Percentiles rank a stretch among this genome's conserved stretches.
phyloP scores from a whole-genome alignment of 2,329 filamentous ascomycete genomes.

The Claviceps pazoutovae region DNA sequence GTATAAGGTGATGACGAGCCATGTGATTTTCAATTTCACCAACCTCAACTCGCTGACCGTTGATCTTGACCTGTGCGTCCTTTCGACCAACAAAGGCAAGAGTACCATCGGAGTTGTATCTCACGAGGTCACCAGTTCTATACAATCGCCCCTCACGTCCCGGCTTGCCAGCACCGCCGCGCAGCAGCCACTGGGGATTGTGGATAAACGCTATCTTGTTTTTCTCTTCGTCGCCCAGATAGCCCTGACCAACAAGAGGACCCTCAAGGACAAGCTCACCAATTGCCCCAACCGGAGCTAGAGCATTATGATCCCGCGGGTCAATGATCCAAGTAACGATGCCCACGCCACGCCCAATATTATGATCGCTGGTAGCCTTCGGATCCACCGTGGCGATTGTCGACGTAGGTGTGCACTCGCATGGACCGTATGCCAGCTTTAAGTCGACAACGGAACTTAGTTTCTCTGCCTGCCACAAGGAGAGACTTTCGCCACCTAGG shows the following conservation, averaged over 20 bases:
- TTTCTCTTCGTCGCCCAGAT: conserved; percentile 30
- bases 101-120: conserved; percentile 14
- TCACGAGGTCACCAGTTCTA: conserved; percentile 21
- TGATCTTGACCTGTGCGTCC: conserved; percentile 35
- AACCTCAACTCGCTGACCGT: conserved; percentile 35
- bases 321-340: conserved; percentile 16
- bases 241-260: conserved; percentile 33
- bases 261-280: conserved; percentile 26
- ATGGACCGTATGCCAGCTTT: conserved; percentile 10
- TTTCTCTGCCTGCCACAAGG: neutral
- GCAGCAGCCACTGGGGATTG: conserved; percentile 23
- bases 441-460: neutral
- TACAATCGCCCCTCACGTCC: conserved; percentile 19
- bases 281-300: conserved; percentile 13
- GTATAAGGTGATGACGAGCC: neutral
- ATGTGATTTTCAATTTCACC: conserved; percentile 12
- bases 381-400: neutral
- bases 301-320: conserved; percentile 10
- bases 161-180: conserved; percentile 3
- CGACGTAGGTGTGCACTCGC: conserved; percentile 8
- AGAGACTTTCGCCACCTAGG: conserved; percentile 1
- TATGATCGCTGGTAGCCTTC: neutral
- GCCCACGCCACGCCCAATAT: conserved; percentile 1
- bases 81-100: conserved; percentile 24
- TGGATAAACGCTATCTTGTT: conserved; percentile 31